Conservation (phyloP, 78 protist species). For the Isochrysis galbana region DNA sequence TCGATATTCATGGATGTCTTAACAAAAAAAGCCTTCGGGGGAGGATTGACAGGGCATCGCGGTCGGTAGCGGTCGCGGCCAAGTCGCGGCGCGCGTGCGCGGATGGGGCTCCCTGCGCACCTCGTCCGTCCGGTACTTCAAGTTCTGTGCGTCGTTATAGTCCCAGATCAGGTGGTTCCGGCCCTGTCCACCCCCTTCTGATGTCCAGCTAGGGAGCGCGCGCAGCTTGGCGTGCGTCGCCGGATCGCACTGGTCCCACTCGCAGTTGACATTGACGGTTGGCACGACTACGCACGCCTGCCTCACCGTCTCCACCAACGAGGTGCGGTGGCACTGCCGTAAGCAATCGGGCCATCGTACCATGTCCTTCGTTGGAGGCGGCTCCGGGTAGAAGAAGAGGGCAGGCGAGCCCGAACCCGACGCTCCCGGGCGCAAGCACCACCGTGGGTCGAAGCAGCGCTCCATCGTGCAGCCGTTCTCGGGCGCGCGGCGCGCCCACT, state of each 20-base stretch:
- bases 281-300: neutral
- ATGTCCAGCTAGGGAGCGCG: neutral
- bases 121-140: neutral
- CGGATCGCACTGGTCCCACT: constrained; percentile 6
- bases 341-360: neutral
- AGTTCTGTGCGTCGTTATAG: neutral
- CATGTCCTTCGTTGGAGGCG: neutral
- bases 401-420: neutral
- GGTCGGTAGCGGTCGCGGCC: neutral
- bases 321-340: neutral
- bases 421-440: neutral
- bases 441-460: neutral
- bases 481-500: neutral
- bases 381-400: neutral
- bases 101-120: no score
- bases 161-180: constrained; percentile 1
- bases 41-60: neutral
- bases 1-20: neutral
- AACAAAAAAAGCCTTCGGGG: neutral
- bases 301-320: neutral
- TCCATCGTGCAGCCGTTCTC: neutral
- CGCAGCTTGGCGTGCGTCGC: neutral
- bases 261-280: neutral
- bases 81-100: no score
- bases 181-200: neutral